A percentile compares a stretch with the other conserved stretches of the same genome.
Conservation (phyloP, 1,284 basidiomycete species). For the Schizophyllum amplum region DNA sequence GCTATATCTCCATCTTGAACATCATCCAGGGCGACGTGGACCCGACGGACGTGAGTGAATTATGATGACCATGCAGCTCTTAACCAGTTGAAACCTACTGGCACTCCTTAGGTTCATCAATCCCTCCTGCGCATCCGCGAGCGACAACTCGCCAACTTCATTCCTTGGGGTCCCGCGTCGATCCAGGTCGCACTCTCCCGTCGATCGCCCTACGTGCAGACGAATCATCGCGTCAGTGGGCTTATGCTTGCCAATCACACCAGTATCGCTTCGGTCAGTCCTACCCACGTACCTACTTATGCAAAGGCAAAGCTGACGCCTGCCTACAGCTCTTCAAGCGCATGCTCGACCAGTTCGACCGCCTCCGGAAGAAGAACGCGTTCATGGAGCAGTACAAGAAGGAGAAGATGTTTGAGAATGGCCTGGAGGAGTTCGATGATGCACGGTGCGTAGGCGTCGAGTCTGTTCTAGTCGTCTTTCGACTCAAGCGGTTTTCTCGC, state of each 20-base stretch:
- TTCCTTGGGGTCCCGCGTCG: conserved; percentile 98
- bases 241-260: conserved; percentile 99
- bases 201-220: conserved; percentile 82
- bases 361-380: conserved; percentile 82
- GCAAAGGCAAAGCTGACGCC: too few relatives aligned
- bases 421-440: conserved; percentile 91
- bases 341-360: conserved; percentile 94
- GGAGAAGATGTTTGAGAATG: conserved; percentile 89
- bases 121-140: conserved; percentile 94
- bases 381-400: conserved; percentile 98
- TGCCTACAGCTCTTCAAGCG: conserved; percentile 79
- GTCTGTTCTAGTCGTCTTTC: conserved; percentile 1
- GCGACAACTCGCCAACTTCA: conserved; percentile 94
- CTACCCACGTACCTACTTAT: too few relatives aligned
- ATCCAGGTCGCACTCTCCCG: conserved; percentile 97
- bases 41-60: conserved; percentile 78
- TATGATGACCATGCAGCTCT: not conserved
- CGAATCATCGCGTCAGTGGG: conserved; percentile 90
- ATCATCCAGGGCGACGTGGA: conserved; percentile 99
- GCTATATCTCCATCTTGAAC: conserved; percentile 97
- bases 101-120: conserved; percentile 75
- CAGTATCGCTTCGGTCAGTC: conserved; percentile 84
- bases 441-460: conserved; percentile 51
- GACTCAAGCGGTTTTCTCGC: conserved; percentile 5
- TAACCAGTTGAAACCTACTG: not conserved